phyloP scores from a whole-genome alignment of 2,329 filamentous ascomycete genomes.

The Colletotrichum caudatum region DNA sequence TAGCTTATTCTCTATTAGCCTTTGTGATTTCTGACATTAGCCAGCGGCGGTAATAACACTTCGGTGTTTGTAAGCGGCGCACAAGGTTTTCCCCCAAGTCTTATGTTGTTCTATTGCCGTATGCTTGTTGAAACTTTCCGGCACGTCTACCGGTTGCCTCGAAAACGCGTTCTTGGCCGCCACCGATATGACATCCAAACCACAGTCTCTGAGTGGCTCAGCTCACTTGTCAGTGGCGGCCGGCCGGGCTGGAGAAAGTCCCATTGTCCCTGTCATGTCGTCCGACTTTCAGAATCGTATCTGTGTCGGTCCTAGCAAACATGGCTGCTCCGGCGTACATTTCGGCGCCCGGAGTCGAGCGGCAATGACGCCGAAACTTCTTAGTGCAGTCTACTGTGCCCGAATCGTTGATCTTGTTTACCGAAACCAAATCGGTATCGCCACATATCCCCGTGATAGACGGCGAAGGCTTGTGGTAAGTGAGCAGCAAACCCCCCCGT shows the following conservation, averaged over 20 bases:
- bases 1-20: background rate
- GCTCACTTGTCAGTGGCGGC: background rate
- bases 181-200: too few species aligned
- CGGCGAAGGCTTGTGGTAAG: background rate
- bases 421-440: background rate
- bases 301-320: background rate
- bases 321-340: background rate
- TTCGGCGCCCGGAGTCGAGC: background rate
- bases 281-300: slow-evolving; percentile 10
- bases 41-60: background rate
- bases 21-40: background rate
- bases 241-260: background rate
- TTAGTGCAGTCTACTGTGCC: background rate
- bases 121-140: background rate
- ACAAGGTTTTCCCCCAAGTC: background rate
- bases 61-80: background rate
- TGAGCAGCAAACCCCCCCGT: background rate
- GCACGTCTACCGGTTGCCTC: background rate
- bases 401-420: background rate
- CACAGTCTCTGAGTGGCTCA: background rate
- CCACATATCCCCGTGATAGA: too few species aligned
- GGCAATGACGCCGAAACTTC: background rate
- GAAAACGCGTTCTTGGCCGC: background rate
- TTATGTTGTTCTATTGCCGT: background rate
- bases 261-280: background rate